Percentiles rank a stretch among this genome's conserved stretches.
These are phyloP conservation scores for Carex scoparia DNA, from an alignment of 176 grass and related monocot genomes.

Conservation along the genomic window DNA sequence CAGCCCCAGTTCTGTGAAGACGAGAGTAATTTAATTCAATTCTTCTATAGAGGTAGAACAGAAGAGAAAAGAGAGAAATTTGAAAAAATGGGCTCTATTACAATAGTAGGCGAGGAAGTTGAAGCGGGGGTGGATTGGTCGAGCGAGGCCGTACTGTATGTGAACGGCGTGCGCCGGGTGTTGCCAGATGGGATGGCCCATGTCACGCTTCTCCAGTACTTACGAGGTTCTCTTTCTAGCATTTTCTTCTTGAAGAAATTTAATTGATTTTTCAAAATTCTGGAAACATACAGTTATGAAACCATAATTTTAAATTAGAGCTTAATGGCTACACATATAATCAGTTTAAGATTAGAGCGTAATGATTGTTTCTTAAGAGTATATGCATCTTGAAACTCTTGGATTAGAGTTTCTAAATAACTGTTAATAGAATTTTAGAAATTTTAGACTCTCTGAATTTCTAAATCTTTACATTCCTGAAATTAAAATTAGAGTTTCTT, in stretches of 20 bases:
- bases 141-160: conserved; percentile 65
- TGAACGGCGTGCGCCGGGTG: conserved; percentile 83
- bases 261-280: conserved; percentile 6
- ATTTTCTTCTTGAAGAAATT: background rate
- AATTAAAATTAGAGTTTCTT: too few species aligned
- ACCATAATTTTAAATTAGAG: background rate
- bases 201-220: conserved; percentile 89
- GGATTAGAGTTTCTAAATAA: too few species aligned
- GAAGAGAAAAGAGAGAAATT: background rate
- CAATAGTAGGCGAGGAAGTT: conserved; percentile 34
- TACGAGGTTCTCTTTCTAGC: conserved; percentile 43
- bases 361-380: background rate
- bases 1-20: background rate
- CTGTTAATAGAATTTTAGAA: too few species aligned
- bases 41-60: background rate
- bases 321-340: background rate
- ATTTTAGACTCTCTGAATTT: too few species aligned
- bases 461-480: too few species aligned
- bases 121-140: conserved; percentile 52
- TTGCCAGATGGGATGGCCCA: conserved; percentile 84
- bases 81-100: conserved; percentile 65
- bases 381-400: too few species aligned
- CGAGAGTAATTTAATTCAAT: background rate
- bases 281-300: background rate
- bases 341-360: background rate